Conservation (phyloP, 1,139 yeast genomes). For the Suhomyces bokatorum region DNA sequence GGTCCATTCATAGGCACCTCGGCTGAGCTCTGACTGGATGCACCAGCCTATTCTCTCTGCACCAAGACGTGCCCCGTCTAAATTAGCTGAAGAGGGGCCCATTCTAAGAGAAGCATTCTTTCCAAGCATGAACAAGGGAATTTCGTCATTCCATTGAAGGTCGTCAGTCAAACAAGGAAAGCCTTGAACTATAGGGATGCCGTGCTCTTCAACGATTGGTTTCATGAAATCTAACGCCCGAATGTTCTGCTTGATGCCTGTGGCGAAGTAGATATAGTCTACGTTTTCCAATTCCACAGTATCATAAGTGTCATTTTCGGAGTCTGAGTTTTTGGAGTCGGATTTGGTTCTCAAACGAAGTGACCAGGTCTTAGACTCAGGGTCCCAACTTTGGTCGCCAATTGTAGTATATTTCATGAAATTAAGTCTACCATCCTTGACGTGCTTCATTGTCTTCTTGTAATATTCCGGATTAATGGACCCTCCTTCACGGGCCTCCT, state of each 20-base stretch:
- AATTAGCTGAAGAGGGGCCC: slow-evolving; percentile 52
- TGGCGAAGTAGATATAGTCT: slow-evolving; percentile 46
- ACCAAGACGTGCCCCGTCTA: slow-evolving; percentile 50
- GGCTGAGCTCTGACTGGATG: slow-evolving; percentile 28
- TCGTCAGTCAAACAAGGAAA: slow-evolving; percentile 48
- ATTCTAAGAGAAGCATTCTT: slow-evolving; percentile 46
- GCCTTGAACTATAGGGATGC: slow-evolving; percentile 37
- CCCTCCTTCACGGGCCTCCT: slow-evolving; percentile 49
- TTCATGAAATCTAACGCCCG: slow-evolving; percentile 31
- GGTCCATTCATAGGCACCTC: slow-evolving; percentile 29
- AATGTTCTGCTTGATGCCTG: slow-evolving; percentile 41
- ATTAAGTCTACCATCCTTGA: slow-evolving; percentile 28
- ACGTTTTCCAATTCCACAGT: slow-evolving; percentile 16
- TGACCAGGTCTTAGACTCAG: slow-evolving; percentile 17
- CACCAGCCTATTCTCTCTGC: slow-evolving; percentile 50
- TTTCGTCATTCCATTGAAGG: slow-evolving; percentile 40
- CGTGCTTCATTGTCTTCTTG: slow-evolving; percentile 32
- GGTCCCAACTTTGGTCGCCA: slow-evolving; percentile 24
- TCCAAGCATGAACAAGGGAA: slow-evolving; percentile 47
- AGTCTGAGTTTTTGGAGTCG: slow-evolving; percentile 7
- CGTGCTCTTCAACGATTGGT: slow-evolving; percentile 26
- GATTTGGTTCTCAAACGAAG: slow-evolving; percentile 10
- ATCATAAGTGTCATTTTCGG: slow-evolving; percentile 11
- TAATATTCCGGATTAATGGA: slow-evolving; percentile 50
- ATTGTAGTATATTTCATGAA: slow-evolving; percentile 29